These are phyloP conservation scores for Malus fusca DNA, from an alignment of 306 rosid genomes.

Conservation along the genomic window DNA sequence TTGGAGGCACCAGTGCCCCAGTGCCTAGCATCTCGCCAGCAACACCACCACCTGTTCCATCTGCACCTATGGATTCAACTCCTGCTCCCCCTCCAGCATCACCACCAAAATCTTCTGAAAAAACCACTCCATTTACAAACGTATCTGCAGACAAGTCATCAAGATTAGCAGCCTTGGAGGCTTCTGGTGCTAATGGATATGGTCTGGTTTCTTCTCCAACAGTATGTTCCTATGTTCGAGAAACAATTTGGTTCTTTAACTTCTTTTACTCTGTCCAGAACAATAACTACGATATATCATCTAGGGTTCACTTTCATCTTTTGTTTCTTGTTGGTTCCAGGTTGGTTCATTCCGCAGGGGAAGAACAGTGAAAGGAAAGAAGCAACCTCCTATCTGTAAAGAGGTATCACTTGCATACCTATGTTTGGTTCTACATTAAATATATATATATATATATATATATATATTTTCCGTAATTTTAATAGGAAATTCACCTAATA, in stretches of 20 bases:
- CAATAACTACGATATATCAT: background rate
- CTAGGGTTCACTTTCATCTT: slow-evolving; percentile 8
- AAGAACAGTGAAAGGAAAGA: slow-evolving; percentile 78
- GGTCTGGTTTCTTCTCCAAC: slow-evolving; percentile 65
- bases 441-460: background rate
- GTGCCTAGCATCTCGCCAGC: slow-evolving; percentile 64
- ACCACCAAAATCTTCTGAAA: slow-evolving; percentile 54
- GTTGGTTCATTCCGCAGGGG: slow-evolving; percentile 85
- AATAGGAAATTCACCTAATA: background rate
- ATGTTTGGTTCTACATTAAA: background rate
- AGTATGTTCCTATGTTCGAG: slow-evolving; percentile 30
- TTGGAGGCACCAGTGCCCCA: slow-evolving; percentile 61
- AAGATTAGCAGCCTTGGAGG: slow-evolving; percentile 78
- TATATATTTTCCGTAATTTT: background rate
- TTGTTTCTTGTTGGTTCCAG: slow-evolving; percentile 21
- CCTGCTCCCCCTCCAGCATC: slow-evolving; percentile 37
- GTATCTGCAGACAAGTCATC: slow-evolving; percentile 37
- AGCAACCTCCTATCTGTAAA: slow-evolving; percentile 70
- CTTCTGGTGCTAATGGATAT: slow-evolving; percentile 57
- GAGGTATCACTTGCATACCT: slow-evolving; percentile 52
- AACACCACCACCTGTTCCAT: slow-evolving; percentile 73
- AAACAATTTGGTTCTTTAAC: background rate
- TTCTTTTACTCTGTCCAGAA: slow-evolving; percentile 7
- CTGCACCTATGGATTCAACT: slow-evolving; percentile 70
- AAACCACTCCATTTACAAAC: slow-evolving; percentile 46